These are phyloP conservation scores for Cryphonectria naterciae DNA, from an alignment of 2,329 filamentous ascomycete species.

Conservation along the genomic window DNA sequence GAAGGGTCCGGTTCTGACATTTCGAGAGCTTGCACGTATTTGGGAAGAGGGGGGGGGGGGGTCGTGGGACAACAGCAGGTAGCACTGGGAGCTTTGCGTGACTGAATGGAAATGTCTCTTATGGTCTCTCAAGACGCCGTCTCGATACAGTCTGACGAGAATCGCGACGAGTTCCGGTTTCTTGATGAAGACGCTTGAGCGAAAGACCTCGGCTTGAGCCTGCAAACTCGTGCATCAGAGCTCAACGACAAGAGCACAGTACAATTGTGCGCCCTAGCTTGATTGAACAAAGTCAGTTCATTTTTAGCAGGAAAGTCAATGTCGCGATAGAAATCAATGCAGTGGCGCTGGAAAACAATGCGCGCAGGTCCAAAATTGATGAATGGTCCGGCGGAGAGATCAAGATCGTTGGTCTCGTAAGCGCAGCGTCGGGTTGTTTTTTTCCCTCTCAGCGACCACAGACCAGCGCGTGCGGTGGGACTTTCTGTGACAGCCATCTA, in stretches of 20 bases:
- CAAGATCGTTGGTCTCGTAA: constrained; percentile 18
- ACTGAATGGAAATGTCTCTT: constrained; percentile 17
- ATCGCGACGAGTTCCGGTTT: constrained; percentile 1
- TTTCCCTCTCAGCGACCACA: constrained; percentile 7
- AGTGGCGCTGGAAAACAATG: constrained; percentile 10
- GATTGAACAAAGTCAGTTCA: constrained; percentile 18
- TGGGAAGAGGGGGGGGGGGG: background rate
- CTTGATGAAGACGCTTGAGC: constrained; percentile 1
- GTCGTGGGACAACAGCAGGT: constrained; percentile 17
- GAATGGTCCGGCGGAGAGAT: background rate
- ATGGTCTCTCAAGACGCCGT: constrained; percentile 4
- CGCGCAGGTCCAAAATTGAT: constrained; percentile 12
- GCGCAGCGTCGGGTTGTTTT: constrained; percentile 10
- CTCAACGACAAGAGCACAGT: constrained; percentile 3
- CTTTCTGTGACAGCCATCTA: constrained; percentile 85
- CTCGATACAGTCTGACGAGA: constrained; percentile 7
- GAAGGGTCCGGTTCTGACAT: constrained; percentile 14
- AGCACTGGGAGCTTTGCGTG: constrained; percentile 22
- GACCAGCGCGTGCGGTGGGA: background rate
- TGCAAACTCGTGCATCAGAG: background rate
- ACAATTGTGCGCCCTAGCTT: constrained; percentile 17
- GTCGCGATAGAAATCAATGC: constrained; percentile 11
- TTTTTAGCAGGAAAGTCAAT: constrained; percentile 7
- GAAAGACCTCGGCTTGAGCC: background rate
- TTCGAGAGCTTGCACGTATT: constrained; percentile 22